Conservation (phyloP, 1,284 basidiomycete genomes). For the Meira nashicola region DNA sequence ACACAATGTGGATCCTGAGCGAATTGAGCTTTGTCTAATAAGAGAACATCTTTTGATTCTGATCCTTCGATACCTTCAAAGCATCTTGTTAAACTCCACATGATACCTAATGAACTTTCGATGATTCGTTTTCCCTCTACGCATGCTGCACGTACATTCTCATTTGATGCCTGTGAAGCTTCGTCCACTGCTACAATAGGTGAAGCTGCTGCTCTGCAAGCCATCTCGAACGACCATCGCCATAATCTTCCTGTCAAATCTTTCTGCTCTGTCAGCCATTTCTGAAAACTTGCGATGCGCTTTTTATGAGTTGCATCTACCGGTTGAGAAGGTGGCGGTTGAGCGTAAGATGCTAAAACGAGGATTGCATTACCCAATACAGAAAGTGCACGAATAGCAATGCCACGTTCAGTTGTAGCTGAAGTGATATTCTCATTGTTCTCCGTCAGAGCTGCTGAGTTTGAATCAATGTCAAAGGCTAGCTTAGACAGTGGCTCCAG, state of each 20-base stretch:
- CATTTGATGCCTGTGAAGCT: not conserved
- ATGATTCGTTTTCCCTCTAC: conserved; percentile 35
- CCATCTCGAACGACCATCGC: not conserved
- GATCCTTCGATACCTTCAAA: conserved; percentile 19
- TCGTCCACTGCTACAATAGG: not conserved
- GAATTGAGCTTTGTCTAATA: conserved; percentile 8
- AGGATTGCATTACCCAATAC: conserved; percentile 39
- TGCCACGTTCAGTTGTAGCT: not conserved
- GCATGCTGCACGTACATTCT: too few relatives aligned
- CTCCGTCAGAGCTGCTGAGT: not conserved
- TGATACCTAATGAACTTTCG: conserved; percentile 34
- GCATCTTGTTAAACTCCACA: conserved; percentile 40
- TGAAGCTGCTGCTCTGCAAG: not conserved
- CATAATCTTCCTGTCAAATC: conserved; percentile 7
- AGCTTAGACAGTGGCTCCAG: not conserved
- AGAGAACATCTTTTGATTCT: conserved; percentile 9
- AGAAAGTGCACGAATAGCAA: conserved; percentile 25
- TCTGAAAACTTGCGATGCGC: conserved; percentile 15
- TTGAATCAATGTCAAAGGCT: not conserved
- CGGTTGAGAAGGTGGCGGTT: conserved; percentile 44
- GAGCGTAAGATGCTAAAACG: conserved; percentile 27
- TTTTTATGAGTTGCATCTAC: conserved; percentile 11
- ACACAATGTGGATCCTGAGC: not conserved
- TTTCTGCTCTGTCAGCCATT: conserved; percentile 16
- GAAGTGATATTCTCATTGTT: not conserved